These are phyloP conservation scores for Exophiala alcalophila DNA, from an alignment of 2,329 filamentous ascomycete genomes.

Conservation along the genomic window DNA sequence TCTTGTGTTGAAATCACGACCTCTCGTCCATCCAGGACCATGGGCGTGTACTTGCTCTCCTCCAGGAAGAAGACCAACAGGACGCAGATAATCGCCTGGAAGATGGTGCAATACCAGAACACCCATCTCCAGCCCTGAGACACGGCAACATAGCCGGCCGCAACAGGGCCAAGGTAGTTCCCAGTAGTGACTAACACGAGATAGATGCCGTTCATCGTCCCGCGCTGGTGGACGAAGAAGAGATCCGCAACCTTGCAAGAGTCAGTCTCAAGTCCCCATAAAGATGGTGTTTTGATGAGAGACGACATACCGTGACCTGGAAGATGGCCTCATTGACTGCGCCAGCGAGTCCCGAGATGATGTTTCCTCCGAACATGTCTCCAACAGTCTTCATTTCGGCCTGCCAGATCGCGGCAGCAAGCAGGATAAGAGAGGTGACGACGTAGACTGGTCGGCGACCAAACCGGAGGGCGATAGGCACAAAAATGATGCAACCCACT, in stretches of 20 bases:
- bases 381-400: constrained; percentile 41
- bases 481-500: constrained; percentile 41
- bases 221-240: constrained; percentile 52
- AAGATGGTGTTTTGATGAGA: not conserved
- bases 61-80: constrained; percentile 39
- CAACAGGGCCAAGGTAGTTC: constrained; percentile 37
- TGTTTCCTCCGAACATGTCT: constrained; percentile 44
- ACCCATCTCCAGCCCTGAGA: constrained; percentile 38
- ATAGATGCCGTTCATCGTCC: constrained; percentile 51
- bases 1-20: constrained; percentile 7
- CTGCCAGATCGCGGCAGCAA: constrained; percentile 40
- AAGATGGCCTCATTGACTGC: constrained; percentile 43
- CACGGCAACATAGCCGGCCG: constrained; percentile 36
- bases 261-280: not conserved
- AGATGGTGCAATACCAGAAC: constrained; percentile 38
- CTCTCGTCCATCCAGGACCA: constrained; percentile 23
- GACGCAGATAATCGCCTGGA: constrained; percentile 32
- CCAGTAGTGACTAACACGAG: constrained; percentile 42
- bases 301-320: constrained; percentile 38
- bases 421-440: constrained; percentile 38
- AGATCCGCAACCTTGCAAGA: constrained; percentile 43
- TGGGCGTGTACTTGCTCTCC: constrained; percentile 37
- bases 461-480: constrained; percentile 44
- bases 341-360: constrained; percentile 43
- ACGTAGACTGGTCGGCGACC: constrained; percentile 45